phyloP scores from a whole-genome alignment of 179 eudicot genomes.

The Silene vulgaris region DNA sequence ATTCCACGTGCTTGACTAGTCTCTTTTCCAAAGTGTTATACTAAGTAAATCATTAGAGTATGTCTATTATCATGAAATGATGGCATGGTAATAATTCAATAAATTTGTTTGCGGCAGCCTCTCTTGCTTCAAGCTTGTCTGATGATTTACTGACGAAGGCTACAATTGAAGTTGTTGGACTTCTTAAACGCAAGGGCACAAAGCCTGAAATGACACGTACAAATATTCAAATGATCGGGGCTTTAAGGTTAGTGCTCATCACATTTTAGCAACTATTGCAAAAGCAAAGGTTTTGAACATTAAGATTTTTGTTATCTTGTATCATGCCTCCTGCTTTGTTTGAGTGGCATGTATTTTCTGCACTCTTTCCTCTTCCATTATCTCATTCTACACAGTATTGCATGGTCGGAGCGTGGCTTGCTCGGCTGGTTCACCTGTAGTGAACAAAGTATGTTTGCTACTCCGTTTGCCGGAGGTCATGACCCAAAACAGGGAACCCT shows the following conservation, averaged over 20 bases:
- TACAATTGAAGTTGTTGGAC: constrained; percentile 75
- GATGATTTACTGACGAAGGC: constrained; percentile 95
- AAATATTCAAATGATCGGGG: constrained; percentile 97
- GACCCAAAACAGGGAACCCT: no score
- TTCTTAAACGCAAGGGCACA: constrained; percentile 57
- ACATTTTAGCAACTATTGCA: constrained; percentile 9
- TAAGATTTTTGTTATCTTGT: background rate
- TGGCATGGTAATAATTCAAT: constrained; percentile 1
- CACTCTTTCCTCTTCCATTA: background rate
- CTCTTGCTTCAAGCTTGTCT: constrained; percentile 89
- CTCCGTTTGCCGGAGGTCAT: no score
- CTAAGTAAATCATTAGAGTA: background rate
- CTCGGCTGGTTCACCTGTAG: no score
- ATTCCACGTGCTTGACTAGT: background rate
- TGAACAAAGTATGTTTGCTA: no score
- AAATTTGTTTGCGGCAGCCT: constrained; percentile 49
- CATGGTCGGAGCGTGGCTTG: no score
- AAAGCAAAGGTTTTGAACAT: background rate
- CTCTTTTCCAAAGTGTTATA: background rate
- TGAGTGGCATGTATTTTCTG: background rate
- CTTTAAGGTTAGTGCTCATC: constrained; percentile 54
- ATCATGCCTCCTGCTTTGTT: background rate
- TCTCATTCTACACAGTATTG: no score
- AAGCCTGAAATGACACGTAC: constrained; percentile 86
- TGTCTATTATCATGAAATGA: background rate